These are phyloP conservation scores for Chrysanthemum lavandulifolium DNA, from an alignment of 129 eudicot genomes.

Conservation along the genomic window DNA sequence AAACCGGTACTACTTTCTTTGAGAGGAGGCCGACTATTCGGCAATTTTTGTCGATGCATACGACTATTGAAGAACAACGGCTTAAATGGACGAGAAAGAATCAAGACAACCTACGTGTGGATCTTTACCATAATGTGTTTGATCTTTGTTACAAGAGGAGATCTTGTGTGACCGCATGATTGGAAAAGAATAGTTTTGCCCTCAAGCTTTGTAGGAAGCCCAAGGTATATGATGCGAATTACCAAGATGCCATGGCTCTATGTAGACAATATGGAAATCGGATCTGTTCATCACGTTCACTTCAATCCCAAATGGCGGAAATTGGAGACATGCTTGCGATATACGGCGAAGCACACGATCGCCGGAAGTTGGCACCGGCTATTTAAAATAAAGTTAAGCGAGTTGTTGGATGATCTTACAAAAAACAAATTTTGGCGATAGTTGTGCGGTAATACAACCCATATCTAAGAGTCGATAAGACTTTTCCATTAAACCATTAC, in stretches of 20 bases:
- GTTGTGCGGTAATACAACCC: too few species aligned
- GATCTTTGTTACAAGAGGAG: background rate
- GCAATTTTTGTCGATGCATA: background rate
- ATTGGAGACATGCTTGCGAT: background rate
- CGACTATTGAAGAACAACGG: background rate
- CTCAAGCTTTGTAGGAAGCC: too few species aligned
- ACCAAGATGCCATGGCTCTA: too few species aligned
- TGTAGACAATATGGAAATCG: too few species aligned
- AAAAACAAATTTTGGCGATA: too few species aligned
- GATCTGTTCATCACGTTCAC: background rate
- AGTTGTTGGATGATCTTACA: too few species aligned
- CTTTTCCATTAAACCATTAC: background rate
- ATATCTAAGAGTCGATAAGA: too few species aligned
- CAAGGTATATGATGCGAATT: too few species aligned
- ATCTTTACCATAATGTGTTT: background rate
- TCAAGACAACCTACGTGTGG: background rate
- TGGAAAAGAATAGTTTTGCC: background rate
- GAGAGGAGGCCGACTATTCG: background rate
- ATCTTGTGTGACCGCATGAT: background rate
- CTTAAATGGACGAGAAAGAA: background rate
- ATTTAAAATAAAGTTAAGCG: too few species aligned
- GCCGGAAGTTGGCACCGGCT: background rate
- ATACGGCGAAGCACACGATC: background rate
- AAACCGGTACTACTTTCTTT: background rate
- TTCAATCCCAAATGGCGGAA: background rate